These are phyloP conservation scores for Trichosporon sp. DNA, from an alignment of 1,284 basidiomycete species.

Conservation along the genomic window DNA sequence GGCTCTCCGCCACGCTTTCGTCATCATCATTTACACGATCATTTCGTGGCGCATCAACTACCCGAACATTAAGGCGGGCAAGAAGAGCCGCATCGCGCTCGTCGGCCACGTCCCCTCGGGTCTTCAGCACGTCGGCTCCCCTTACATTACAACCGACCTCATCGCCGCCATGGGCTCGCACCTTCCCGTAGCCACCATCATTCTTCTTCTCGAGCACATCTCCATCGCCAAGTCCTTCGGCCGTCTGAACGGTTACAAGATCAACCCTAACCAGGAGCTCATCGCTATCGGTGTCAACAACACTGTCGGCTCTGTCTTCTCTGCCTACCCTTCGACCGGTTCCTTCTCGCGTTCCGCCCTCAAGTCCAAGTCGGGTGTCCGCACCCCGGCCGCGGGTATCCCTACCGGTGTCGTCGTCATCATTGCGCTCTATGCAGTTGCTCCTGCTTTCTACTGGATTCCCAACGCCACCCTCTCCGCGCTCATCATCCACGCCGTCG, in stretches of 20 bases:
- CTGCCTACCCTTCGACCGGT: conserved; percentile 94
- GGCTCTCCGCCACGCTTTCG: conserved; percentile 81
- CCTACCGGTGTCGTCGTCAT: conserved; percentile 85
- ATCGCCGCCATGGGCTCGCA: conserved; percentile 72
- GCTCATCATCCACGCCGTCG: conserved; percentile 94
- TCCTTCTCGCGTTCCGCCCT: conserved; percentile 97
- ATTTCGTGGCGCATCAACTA: conserved; percentile 81
- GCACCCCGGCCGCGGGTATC: conserved; percentile 89
- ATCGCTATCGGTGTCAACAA: conserved; percentile 90
- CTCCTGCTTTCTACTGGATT: conserved; percentile 74
- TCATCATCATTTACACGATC: conserved; percentile 80
- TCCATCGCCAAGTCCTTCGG: conserved; percentile 96
- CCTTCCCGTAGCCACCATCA: conserved; percentile 89
- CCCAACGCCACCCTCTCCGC: conserved; percentile 72
- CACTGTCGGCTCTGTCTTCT: conserved; percentile 75
- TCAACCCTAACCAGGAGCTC: conserved; percentile 95
- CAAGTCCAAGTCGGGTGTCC: conserved; percentile 93
- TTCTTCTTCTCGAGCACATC: conserved; percentile 94
- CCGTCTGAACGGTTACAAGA: conserved; percentile 93
- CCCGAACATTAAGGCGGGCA: conserved; percentile 59
- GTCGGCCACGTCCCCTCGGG: conserved; percentile 80
- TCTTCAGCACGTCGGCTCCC: conserved; percentile 73
- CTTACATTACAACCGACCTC: conserved; percentile 67
- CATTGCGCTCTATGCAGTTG: conserved; percentile 90
- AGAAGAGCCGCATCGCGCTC: conserved; percentile 76